Base-by-base conservation (phyloP, 345 rosid species). In the Nephelium lappaceum region DNA sequence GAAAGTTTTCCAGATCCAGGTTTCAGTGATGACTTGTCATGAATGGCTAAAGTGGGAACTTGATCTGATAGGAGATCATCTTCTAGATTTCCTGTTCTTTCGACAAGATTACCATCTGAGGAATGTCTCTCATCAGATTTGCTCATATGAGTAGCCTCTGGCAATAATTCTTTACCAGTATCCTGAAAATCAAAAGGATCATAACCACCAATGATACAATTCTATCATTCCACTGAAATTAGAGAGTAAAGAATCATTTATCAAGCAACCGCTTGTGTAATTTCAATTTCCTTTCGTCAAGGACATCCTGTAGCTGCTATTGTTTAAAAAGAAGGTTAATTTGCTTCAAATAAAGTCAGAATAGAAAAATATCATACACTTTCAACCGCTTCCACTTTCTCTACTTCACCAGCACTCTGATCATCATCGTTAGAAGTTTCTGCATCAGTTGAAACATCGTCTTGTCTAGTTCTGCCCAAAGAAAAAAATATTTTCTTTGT, bases 31-130 rank as follows among this genome's bases (percentile, higher is more conserved):
- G 91, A 81, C 62, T 77, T 89, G 77, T 89, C 97, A 67, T 82
- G 89, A 79, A 89, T 87, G 64, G 97, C 87, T 64, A 87, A 83
- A 80, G 97, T 89, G 71, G 94, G 98, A 87, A 90, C 95, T 89
- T 89, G 93, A 87, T 93, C 96, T 76, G 97, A 86, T 57, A 69
- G 82, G 78, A 84, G 75, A 82, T 87, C 90, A 78, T 91, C 91
- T 12, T 91, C 95, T 74, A 81, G 74, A 83, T 88, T 83, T 81
- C 84, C 89, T 47, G 49, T 80, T 86, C 74, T 84, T 80, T 83
- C 93, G 69, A 79, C 81, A 81, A 67, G 82, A 81, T 79, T 88
- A 84, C 53, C 77, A 74, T 82, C 80, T 60, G 85, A 83, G 73
- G 89, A 82, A 74, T 80, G 81, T 71, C 84, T 87, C 68, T 85